These are phyloP conservation scores for Globisporangium irregulare DNA, from an alignment of 352 stramenopile genomes.

Conservation along the genomic window DNA sequence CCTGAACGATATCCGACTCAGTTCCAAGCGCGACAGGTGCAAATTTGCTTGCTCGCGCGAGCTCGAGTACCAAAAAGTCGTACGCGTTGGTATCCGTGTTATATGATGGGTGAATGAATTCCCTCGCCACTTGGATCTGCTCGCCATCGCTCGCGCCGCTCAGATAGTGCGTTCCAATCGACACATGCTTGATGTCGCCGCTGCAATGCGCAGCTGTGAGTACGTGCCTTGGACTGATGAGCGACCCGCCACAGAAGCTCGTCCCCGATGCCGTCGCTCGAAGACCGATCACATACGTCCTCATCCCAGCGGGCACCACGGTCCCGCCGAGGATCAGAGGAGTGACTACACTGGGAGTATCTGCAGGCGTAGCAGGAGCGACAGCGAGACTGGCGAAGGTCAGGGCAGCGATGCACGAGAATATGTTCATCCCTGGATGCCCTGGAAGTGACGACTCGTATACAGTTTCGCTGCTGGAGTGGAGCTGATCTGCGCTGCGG, in stretches of 20 bases:
- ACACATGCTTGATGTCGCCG: conserved; percentile 26
- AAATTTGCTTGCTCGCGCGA: conserved; percentile 31
- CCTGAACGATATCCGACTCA: conserved; percentile 19
- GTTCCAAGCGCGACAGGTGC: conserved; percentile 28
- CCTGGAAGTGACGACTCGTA: background rate
- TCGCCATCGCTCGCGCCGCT: conserved; percentile 41
- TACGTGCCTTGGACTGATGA: conserved; percentile 49
- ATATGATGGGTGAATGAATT: conserved; percentile 51
- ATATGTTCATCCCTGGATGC: background rate
- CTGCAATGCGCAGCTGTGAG: conserved; percentile 23
- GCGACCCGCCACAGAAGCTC: conserved; percentile 31
- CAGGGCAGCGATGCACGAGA: background rate
- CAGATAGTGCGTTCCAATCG: conserved; percentile 54
- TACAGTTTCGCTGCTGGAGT: background rate
- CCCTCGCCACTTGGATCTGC: conserved; percentile 41
- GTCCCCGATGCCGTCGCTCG: conserved; percentile 13
- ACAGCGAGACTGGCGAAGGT: background rate
- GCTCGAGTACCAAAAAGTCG: conserved; percentile 58
- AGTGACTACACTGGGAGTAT: conserved; percentile 13
- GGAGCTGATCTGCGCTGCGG: background rate
- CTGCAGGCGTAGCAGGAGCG: background rate
- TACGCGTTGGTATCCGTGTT: background rate
- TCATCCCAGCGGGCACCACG: conserved; percentile 33
- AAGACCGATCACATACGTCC: conserved; percentile 29
- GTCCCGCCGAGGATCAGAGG: conserved; percentile 50